These are phyloP conservation scores for Corynascus novoguineensis DNA, from an alignment of 495 filamentous ascomycete species.

Conservation along the genomic window DNA sequence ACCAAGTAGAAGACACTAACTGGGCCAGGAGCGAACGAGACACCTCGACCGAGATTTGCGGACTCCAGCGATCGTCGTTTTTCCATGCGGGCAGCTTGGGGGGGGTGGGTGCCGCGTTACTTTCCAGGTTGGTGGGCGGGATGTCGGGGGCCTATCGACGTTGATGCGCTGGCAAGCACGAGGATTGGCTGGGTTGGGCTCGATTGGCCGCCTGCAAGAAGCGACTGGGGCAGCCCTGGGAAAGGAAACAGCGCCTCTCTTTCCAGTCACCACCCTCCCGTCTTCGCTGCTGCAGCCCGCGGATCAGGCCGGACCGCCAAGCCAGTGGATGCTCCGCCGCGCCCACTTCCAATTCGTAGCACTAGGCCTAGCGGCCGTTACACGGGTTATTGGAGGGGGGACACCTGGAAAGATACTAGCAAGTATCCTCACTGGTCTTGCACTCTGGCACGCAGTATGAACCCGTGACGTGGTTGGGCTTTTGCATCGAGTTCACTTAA, in stretches of 20 bases:
- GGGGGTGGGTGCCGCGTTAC: not conserved
- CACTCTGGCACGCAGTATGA: not conserved
- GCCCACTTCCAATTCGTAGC: not conserved
- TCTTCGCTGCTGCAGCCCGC: not conserved
- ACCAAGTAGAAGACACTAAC: too few relatives aligned
- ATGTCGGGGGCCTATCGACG: conserved; percentile 30
- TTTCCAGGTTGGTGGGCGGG: conserved; percentile 7
- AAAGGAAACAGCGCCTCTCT: not conserved
- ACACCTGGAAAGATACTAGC: too few relatives aligned
- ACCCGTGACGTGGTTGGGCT: not conserved
- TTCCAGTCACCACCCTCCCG: not conserved
- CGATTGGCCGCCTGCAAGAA: not conserved
- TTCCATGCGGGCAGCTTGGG: conserved; percentile 28
- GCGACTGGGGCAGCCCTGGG: conserved; percentile 13
- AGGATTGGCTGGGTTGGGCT: conserved; percentile 28
- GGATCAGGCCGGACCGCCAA: conserved; percentile 2
- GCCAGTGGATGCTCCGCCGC: too few relatives aligned
- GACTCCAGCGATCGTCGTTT: conserved; percentile 23
- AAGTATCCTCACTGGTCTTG: too few relatives aligned
- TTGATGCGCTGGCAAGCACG: conserved; percentile 36
- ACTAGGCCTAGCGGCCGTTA: not conserved
- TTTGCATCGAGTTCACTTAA: too few relatives aligned
- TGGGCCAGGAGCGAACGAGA: conserved; percentile 18
- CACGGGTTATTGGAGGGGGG: not conserved
- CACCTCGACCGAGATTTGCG: too few relatives aligned